Percentiles rank a stretch among this genome's conserved stretches.
Evolutionary conservation across 345 rosid species (phyloP).

Genomic region (Aegle marmelos): DNA sequence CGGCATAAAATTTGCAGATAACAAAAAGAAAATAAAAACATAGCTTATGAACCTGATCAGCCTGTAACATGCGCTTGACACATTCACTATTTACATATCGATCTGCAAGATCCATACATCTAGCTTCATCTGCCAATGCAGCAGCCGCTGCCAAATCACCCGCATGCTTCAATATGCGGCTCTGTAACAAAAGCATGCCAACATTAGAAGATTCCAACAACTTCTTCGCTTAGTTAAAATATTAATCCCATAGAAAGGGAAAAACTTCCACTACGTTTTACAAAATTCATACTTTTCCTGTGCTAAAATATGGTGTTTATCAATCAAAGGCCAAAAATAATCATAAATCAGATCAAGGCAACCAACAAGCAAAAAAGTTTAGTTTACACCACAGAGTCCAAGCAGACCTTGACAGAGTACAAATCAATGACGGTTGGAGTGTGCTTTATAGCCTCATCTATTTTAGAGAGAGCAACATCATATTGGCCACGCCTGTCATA

Average conservation of each 20-base stretch:
- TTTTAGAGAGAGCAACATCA: slow-evolving; percentile 72
- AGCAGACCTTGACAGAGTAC: slow-evolving; percentile 84
- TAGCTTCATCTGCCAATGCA: slow-evolving; percentile 97
- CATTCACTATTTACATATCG: slow-evolving; percentile 94
- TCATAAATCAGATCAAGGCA: background rate
- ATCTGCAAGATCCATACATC: slow-evolving; percentile 99
- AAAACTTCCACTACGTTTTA: background rate
- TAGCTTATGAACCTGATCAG: slow-evolving; percentile 76
- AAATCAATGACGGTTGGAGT: slow-evolving; percentile 98
- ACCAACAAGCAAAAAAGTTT: background rate
- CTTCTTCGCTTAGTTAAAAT: background rate
- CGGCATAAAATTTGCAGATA: background rate
- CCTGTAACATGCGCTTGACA: slow-evolving; percentile 97
- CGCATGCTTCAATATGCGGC: slow-evolving; percentile 97
- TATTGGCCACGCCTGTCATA: slow-evolving; percentile 88
- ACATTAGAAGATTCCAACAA: slow-evolving; percentile 3
- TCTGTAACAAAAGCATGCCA: slow-evolving; percentile 42
- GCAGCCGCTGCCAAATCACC: slow-evolving; percentile 93
- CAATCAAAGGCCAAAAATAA: background rate
- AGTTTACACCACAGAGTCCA: background rate
- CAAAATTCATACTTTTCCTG: background rate
- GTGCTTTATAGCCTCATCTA: slow-evolving; percentile 87
- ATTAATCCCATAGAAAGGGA: background rate
- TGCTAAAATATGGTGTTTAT: background rate
- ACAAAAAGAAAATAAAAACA: background rate